Evolutionary conservation across 2,329 filamentous ascomycete species (phyloP), one percentile per base, ranked within the genome.

Genomic region (Malbranchea cinnamomea): DNA sequence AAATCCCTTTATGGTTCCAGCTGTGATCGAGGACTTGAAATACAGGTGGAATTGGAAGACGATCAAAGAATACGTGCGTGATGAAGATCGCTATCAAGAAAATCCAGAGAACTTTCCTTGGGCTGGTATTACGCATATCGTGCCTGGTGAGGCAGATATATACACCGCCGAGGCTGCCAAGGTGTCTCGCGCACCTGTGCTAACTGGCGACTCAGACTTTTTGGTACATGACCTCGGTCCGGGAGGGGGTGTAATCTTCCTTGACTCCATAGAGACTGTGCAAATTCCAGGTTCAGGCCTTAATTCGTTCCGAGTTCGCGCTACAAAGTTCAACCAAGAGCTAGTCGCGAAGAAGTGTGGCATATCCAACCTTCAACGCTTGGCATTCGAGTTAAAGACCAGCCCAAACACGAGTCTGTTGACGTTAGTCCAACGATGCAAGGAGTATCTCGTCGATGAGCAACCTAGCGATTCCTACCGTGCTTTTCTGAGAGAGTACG

Each of bases 151-250:
- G 54, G 87, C 87, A 1, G 87, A 95, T 47, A 55, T 64, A 14
- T 89, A 72, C 54, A 93, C 84, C 49, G 83, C 82, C 3, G 55
- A 64, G 9, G 63, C 73, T 31, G 64, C 80, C 5, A 62, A 61
- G n/a, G 38, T 57, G 2, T 47, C 61, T 17, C 71, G 69, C 1
- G 58, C 62, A 2, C 65, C 83, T 9, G 59, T 74, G 16, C 54
- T 94, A 5, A 91, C 83, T 0, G 75, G 73, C n/a, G 87, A 95
- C 45, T 91, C 84, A 0, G 87, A 95, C 46, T 63, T 94, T 6
- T 59, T 92, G 1, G 64, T 87, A 0, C 75, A 85, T 47, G 67
- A 82, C 34, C 62, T 87, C 6, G 76, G 74, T 0, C 28, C 47
- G 0, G 39, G 63, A 1, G 77, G 77, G 0, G 60, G 63, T 1